Evolutionary conservation across 2,329 filamentous ascomycete species (phyloP), one percentile per base, ranked within the genome.

Genomic region (Cladorrhinum sp.): DNA sequence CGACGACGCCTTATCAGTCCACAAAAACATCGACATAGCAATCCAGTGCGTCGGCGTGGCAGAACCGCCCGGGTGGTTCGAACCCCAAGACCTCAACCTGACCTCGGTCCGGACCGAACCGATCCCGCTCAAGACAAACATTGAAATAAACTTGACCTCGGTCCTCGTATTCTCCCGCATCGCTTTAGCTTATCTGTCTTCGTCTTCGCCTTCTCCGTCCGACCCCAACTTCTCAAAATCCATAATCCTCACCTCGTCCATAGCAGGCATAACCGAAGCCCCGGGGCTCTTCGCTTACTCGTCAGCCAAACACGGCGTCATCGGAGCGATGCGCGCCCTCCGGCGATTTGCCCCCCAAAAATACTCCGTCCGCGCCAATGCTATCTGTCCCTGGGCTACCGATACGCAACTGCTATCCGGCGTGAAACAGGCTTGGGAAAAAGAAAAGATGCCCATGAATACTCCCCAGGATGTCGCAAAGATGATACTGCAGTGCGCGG

Each of bases 111-210:
- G 73, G 30, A 68, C 75, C 67, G 76, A 74, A 66, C 71, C 70
- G 1, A 67, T 70, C 1, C 71, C 72, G 2, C 68, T 73, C 56
- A 74, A 73, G 62, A 73, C 76, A 3, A 68, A 67, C 51, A 57
- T 82, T 12, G 76, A 81, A 42, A 75, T 82, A 58, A 81, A 83
- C 63, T 70, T 83, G 4, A 71, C 74, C 4, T 80, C 78, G 8
- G 75, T 75, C 1, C 65, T 82, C 21, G 76, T 77, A 50, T 80
- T 82, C 62, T 73, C 76, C 3, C 73, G 80, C 1, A 75, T 83
- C 12, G 81, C 81, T 1, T 72, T 76, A 18, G 80, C 79, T 4
- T 83, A 80, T 64, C 73, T 83, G 48, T 82, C 59, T 64, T 70
- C 21, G 26, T 5, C 57, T 14, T 14, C 55, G 48, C 81, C 59